Conservation (phyloP, 2,329 filamentous ascomycete genomes). For the Fusarium succisae region DNA sequence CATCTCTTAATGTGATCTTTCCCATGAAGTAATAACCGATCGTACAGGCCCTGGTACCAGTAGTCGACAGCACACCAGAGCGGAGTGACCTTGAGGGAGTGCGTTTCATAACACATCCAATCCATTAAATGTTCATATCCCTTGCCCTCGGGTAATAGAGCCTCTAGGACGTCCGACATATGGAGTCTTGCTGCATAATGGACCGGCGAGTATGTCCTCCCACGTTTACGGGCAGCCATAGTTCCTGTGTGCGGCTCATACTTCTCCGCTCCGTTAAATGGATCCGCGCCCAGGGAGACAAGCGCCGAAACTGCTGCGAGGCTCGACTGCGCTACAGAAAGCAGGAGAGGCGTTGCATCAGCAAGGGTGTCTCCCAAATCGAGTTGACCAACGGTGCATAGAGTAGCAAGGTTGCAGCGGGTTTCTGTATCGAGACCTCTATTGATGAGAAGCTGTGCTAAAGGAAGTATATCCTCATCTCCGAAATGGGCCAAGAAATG, state of each 20-base stretch:
- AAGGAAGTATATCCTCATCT: background rate
- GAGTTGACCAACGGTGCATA: background rate
- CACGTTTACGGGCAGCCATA: background rate
- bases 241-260: background rate
- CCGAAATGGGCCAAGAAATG: background rate
- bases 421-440: background rate
- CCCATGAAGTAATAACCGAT: background rate
- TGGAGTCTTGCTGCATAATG: background rate
- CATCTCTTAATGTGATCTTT: background rate
- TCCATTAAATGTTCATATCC: background rate
- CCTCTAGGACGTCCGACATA: background rate
- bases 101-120: background rate
- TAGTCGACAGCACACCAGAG: background rate
- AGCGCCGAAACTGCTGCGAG: background rate
- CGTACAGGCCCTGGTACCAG: background rate
- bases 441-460: background rate
- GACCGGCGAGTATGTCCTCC: background rate
- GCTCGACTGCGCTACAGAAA: background rate
- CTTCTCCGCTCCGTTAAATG: background rate
- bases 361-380: background rate
- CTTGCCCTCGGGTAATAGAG: background rate
- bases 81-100: background rate
- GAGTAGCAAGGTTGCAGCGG: background rate
- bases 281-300: rapidly evolving
- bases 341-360: background rate